Evolutionary conservation across 345 rosid genomes (phyloP).

Genomic region (Orychophragmus violaceus): DNA sequence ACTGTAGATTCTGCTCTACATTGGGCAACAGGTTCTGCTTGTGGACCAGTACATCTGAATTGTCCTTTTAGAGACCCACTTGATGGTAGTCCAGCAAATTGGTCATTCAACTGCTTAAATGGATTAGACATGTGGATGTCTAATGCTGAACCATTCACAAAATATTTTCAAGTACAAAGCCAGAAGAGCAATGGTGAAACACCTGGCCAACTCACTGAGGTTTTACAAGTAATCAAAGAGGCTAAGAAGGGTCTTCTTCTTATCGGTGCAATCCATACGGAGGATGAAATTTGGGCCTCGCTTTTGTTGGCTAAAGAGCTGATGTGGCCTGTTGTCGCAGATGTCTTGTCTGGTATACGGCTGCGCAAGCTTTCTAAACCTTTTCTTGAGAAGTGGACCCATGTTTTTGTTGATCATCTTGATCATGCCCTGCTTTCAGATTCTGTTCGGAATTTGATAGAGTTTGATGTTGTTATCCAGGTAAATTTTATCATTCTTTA

Average conservation of each 20-base stretch:
- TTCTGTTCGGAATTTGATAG: conserved; percentile 49
- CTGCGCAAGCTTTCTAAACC: conserved; percentile 56
- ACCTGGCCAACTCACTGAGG: conserved; percentile 41
- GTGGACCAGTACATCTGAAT: conserved; percentile 93
- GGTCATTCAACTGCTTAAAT: conserved; percentile 67
- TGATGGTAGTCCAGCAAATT: conserved; percentile 47
- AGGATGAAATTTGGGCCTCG: conserved; percentile 91
- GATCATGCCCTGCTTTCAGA: conserved; percentile 81
- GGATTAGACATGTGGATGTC: conserved; percentile 80
- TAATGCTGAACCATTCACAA: conserved; percentile 67
- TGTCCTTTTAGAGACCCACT: conserved; percentile 92
- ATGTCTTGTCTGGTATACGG: conserved; percentile 85
- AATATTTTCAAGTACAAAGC: conserved; percentile 53
- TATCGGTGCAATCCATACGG: conserved; percentile 57
- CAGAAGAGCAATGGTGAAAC: conserved; percentile 24
- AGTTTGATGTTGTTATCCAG: conserved; percentile 77
- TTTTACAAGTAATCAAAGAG: conserved; percentile 46
- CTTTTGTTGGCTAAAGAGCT: conserved; percentile 82
- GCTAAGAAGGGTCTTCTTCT: conserved; percentile 63
- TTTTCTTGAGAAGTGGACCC: conserved; percentile 42
- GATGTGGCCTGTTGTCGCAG: conserved; percentile 85
- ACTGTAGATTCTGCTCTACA: conserved; percentile 84
- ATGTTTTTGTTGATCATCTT: conserved; percentile 69
- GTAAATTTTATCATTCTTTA: conserved; percentile 32
- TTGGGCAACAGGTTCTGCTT: conserved; percentile 60